A percentile compares a stretch with the other conserved stretches of the same genome.
Conservation (phyloP, 768 basidiomycete species). For the Suillus spraguei region DNA sequence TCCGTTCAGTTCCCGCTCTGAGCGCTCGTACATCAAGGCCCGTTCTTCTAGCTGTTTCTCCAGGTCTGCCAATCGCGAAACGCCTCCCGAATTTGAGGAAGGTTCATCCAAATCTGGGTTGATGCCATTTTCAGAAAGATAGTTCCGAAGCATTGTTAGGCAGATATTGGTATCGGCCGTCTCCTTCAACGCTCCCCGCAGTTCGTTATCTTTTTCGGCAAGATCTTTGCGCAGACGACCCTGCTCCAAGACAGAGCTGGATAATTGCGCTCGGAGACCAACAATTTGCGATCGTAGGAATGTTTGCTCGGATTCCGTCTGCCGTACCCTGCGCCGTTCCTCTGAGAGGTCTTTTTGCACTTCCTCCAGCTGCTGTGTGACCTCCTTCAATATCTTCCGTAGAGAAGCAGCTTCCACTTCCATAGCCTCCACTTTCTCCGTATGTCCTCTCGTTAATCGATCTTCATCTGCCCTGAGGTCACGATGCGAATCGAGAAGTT, state of each 20-base stretch:
- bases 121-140: slow-evolving; percentile 89
- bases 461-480: slow-evolving; percentile 87
- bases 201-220: slow-evolving; percentile 61
- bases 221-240: slow-evolving; percentile 74
- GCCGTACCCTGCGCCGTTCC: slow-evolving; percentile 65
- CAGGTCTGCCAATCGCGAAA: slow-evolving; percentile 64
- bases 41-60: slow-evolving; percentile 79
- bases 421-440: slow-evolving; percentile 80
- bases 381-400: slow-evolving; percentile 79
- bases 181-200: slow-evolving; percentile 65
- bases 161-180: slow-evolving; percentile 72
- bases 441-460: slow-evolving; percentile 69
- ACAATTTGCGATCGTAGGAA: slow-evolving; percentile 72
- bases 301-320: slow-evolving; percentile 65
- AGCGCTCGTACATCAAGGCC: slow-evolving; percentile 68
- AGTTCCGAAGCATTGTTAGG: slow-evolving; percentile 77
- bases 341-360: slow-evolving; percentile 63
- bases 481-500: slow-evolving; percentile 85
- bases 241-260: slow-evolving; percentile 65
- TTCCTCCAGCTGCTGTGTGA: slow-evolving; percentile 70
- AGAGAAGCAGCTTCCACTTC: slow-evolving; percentile 78
- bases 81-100: slow-evolving; percentile 40
- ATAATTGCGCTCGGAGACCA: slow-evolving; percentile 73
- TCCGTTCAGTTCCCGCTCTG: slow-evolving; percentile 75
- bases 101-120: slow-evolving; percentile 72